Evolutionary conservation across 2,329 filamentous ascomycete genomes (phyloP).

Genomic region (Ascochyta clinopodiicola): DNA sequence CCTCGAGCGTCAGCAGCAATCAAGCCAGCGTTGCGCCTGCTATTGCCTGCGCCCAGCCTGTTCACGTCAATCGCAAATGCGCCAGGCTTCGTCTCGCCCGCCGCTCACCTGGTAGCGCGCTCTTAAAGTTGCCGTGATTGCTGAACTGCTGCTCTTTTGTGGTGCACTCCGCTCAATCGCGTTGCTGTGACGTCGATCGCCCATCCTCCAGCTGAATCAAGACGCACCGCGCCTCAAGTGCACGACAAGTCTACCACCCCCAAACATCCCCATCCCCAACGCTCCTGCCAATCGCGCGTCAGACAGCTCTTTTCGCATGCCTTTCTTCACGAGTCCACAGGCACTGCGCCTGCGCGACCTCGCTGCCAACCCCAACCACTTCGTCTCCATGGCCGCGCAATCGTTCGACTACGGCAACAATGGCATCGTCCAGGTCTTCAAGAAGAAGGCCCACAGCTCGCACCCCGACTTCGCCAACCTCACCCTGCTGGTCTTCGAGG

Average conservation of each 20-base stretch:
- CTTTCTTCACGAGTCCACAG: constrained; percentile 41
- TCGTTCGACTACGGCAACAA: constrained; percentile 40
- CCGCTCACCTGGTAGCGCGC: constrained; percentile 2
- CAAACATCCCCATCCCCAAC: constrained; percentile 4
- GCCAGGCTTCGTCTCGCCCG: constrained; percentile 1
- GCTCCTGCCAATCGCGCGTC: constrained; percentile 21
- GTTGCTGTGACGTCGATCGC: constrained; percentile 26
- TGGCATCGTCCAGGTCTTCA: constrained; percentile 39
- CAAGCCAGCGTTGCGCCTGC: too few relatives aligned
- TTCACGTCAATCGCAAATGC: constrained; percentile 4
- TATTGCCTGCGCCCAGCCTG: background rate
- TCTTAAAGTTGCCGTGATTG: constrained; percentile 14
- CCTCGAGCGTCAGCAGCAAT: background rate
- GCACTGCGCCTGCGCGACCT: constrained; percentile 47
- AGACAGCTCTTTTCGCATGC: constrained; percentile 29
- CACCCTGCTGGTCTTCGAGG: constrained; percentile 86
- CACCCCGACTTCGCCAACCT: constrained; percentile 74
- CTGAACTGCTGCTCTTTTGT: background rate
- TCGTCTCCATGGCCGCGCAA: constrained; percentile 45
- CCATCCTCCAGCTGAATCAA: constrained; percentile 22
- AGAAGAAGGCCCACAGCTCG: constrained; percentile 46
- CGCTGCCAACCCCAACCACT: constrained; percentile 26
- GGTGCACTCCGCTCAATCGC: constrained; percentile 18
- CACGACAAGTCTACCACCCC: background rate
- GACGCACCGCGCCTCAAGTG: constrained; percentile 18